Evolutionary conservation across 2,329 filamentous ascomycete species (phyloP).

Genomic region (Orbilia blumenaviensis): DNA sequence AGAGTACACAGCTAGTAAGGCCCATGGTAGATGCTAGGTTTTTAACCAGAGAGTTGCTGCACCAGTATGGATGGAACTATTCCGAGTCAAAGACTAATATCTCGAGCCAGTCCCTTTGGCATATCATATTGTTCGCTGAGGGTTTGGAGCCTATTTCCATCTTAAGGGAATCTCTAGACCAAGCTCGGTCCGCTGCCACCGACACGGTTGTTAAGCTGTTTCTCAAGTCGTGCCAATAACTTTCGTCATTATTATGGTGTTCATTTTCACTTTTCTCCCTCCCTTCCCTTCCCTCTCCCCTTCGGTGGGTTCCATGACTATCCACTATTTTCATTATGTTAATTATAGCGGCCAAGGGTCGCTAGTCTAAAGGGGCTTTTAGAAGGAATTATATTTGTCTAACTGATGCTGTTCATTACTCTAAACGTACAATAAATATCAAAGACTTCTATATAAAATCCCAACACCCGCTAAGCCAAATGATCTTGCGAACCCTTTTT

Average conservation of each 20-base stretch:
- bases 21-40: no score
- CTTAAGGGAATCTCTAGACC: background rate
- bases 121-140: background rate
- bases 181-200: background rate
- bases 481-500: background rate
- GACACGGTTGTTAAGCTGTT: background rate
- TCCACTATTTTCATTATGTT: no score
- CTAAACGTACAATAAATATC: background rate
- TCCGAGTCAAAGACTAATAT: background rate
- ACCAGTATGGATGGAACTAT: background rate
- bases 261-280: background rate
- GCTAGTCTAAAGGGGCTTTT: no score
- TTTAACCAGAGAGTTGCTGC: no score
- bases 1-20: no score
- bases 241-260: background rate
- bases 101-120: background rate
- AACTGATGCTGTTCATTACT: background rate
- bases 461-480: constrained; percentile 1
- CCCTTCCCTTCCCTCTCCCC: background rate
- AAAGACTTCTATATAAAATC: background rate
- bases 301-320: no score
- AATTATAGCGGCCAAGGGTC: no score
- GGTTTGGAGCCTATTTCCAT: background rate
- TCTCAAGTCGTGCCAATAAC: background rate
- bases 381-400: background rate